These are phyloP conservation scores for Xerocomellus intermedius DNA, from an alignment of 768 basidiomycete species.

Conservation along the genomic window DNA sequence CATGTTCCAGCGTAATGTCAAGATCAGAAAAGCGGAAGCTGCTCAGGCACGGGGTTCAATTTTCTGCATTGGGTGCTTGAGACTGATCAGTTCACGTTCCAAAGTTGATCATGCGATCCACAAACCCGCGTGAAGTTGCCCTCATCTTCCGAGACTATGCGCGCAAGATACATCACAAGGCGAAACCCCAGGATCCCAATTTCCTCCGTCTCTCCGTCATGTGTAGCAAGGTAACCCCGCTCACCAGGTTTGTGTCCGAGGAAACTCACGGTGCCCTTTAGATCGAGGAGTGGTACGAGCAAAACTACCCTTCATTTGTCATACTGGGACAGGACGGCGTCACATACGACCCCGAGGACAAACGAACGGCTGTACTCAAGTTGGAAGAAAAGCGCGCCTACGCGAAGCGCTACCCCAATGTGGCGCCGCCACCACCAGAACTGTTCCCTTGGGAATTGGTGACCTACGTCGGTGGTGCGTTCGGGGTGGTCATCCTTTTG, in stretches of 20 bases:
- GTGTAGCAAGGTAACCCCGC: slow-evolving; percentile 67
- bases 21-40: slow-evolving; percentile 92
- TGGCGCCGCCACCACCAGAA: slow-evolving; percentile 1
- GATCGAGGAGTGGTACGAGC: slow-evolving; percentile 96
- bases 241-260: not conserved
- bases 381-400: slow-evolving; percentile 44
- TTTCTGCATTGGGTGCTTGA: not conserved
- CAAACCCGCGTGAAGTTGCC: slow-evolving; percentile 89
- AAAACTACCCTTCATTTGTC: slow-evolving; percentile 92
- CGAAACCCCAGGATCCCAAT: slow-evolving; percentile 79
- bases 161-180: slow-evolving; percentile 79
- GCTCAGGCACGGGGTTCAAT: slow-evolving; percentile 55
- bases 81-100: not conserved
- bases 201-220: slow-evolving; percentile 80
- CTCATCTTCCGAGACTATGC: slow-evolving; percentile 83
- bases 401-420: slow-evolving; percentile 21
- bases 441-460: slow-evolving; percentile 32
- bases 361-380: slow-evolving; percentile 52
- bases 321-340: slow-evolving; percentile 21
- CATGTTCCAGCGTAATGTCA: slow-evolving; percentile 86
- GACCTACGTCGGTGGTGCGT: slow-evolving; percentile 28
- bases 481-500: slow-evolving; percentile 28
- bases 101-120: slow-evolving; percentile 89
- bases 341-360: slow-evolving; percentile 49
- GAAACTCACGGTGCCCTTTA: slow-evolving; percentile 26